phyloP scores from a whole-genome alignment of 768 basidiomycete species.

The Pleurotus tuber-regium region DNA sequence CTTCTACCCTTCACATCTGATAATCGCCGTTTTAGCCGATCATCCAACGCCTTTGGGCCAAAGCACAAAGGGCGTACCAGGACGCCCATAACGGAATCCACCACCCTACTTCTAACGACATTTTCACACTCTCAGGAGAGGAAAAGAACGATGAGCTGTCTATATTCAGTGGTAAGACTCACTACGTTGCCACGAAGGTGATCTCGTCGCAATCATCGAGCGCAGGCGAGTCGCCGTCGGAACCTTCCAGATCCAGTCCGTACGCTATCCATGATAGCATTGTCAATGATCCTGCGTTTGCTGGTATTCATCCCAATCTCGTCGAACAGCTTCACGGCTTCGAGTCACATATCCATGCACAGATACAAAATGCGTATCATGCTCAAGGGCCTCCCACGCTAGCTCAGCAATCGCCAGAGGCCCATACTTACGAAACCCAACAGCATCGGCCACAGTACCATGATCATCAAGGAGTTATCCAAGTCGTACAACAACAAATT shows the following conservation, averaged over 20 bases:
- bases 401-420: no score
- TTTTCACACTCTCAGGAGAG: conserved; percentile 50
- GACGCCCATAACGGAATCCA: conserved; percentile 47
- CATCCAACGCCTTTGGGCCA: conserved; percentile 54
- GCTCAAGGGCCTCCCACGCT: no score
- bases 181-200: conserved; percentile 54
- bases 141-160: conserved; percentile 66
- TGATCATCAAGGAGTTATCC: no score
- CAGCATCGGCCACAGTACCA: conserved; percentile 20
- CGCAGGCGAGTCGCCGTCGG: conserved; percentile 13
- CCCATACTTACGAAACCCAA: conserved; percentile 22
- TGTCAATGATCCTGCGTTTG: conserved; percentile 38
- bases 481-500: no score
- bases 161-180: conserved; percentile 75
- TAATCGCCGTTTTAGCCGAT: conserved; percentile 49
- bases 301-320: conserved; percentile 52
- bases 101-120: conserved; percentile 44
- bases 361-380: conserved; percentile 45
- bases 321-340: conserved; percentile 56
- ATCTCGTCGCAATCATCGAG: conserved; percentile 14
- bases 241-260: conserved; percentile 15
- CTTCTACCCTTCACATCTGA: neutral
- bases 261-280: conserved; percentile 26
- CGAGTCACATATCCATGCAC: conserved; percentile 49
- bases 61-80: conserved; percentile 54